phyloP scores from a whole-genome alignment of 1,139 yeast species.

The Yamadazyma epiphylla region DNA sequence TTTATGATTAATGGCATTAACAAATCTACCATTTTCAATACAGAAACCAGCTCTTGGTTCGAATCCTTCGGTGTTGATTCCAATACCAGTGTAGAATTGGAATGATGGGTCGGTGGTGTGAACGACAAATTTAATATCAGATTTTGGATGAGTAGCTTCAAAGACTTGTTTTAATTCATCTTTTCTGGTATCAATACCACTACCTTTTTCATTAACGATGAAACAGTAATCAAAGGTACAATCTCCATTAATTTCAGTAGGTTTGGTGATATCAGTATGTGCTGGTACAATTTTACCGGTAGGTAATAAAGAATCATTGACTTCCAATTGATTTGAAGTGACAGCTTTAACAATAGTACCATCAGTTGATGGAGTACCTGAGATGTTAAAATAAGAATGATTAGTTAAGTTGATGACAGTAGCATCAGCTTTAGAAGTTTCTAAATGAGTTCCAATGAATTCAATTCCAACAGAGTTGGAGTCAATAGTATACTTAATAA shows the following conservation, averaged over 20 bases:
- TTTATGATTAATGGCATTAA: slow-evolving; percentile 49
- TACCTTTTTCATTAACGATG: slow-evolving; percentile 31
- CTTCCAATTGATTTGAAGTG: slow-evolving; percentile 33
- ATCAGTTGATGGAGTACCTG: slow-evolving; percentile 24
- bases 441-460: slow-evolving; percentile 42
- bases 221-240: slow-evolving; percentile 50
- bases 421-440: slow-evolving; percentile 31
- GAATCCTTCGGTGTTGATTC: slow-evolving; percentile 36
- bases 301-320: slow-evolving; percentile 40
- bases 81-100: slow-evolving; percentile 66
- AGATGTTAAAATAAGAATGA: slow-evolving; percentile 56
- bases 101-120: slow-evolving; percentile 64
- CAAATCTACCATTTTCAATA: slow-evolving; percentile 59
- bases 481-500: slow-evolving; percentile 39
- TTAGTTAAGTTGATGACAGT: slow-evolving; percentile 61
- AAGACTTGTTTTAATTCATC: slow-evolving; percentile 32
- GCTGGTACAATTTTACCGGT: slow-evolving; percentile 44
- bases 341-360: slow-evolving; percentile 29
- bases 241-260: slow-evolving; percentile 18
- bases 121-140: slow-evolving; percentile 40
- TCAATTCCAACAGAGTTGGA: slow-evolving; percentile 36
- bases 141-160: slow-evolving; percentile 46
- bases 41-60: slow-evolving; percentile 56
- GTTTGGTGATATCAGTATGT: slow-evolving; percentile 18
- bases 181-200: slow-evolving; percentile 41